Percentiles rank a stretch among this genome's conserved stretches.
phyloP scores from a whole-genome alignment of 2,329 filamentous ascomycete genomes.

The Aspergillus pseudoglaucus region DNA sequence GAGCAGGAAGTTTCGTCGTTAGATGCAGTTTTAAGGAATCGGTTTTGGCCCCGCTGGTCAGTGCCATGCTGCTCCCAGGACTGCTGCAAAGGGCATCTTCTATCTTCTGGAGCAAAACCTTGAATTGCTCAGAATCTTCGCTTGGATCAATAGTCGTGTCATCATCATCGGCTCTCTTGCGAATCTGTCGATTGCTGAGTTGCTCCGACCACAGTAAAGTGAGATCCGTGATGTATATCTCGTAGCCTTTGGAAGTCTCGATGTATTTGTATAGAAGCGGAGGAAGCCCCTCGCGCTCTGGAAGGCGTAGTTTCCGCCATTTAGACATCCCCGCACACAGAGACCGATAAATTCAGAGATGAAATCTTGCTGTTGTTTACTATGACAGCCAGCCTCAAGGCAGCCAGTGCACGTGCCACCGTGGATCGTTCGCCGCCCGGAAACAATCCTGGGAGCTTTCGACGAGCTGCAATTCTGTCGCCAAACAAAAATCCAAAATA shows the following conservation, averaged over 20 bases:
- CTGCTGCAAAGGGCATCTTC: constrained; percentile 39
- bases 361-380: constrained; percentile 1
- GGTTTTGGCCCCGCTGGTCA: constrained; percentile 18
- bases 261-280: constrained; percentile 35
- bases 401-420: constrained; percentile 13
- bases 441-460: constrained; percentile 9
- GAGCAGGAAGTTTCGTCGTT: constrained; percentile 46
- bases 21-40: constrained; percentile 42
- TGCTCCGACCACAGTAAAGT: constrained; percentile 52
- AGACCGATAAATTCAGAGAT: neutral
- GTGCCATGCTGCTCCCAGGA: constrained; percentile 25
- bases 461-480: constrained; percentile 5
- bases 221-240: constrained; percentile 52
- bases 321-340: neutral
- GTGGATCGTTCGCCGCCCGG: constrained; percentile 19
- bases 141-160: constrained; percentile 55
- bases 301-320: constrained; percentile 32
- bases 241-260: constrained; percentile 38
- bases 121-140: constrained; percentile 50
- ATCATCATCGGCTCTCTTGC: constrained; percentile 42
- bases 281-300: constrained; percentile 19
- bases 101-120: constrained; percentile 52
- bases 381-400: constrained; percentile 1
- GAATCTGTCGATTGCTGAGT: constrained; percentile 41
- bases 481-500: constrained; percentile 1